Conservation (phyloP, 495 filamentous ascomycete species). For the Xylaria cubensis region DNA sequence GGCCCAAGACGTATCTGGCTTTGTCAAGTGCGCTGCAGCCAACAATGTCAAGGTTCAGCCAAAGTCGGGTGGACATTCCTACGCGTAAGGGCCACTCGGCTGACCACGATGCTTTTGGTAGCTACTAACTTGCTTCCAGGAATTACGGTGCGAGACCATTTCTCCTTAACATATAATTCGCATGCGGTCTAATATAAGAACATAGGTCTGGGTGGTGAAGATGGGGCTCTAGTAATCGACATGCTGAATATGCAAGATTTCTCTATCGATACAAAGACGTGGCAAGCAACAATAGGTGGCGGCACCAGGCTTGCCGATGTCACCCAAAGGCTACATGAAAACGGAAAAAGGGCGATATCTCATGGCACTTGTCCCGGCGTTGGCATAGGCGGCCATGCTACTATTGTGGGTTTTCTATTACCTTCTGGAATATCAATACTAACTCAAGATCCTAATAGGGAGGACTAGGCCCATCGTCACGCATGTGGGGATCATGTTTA, state of each 20-base stretch:
- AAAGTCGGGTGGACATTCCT: conserved; percentile 76
- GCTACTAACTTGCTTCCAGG: conserved; percentile 31
- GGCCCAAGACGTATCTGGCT: conserved; percentile 61
- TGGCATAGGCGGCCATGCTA: conserved; percentile 77
- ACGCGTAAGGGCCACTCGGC: conserved; percentile 48
- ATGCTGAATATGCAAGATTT: conserved; percentile 62
- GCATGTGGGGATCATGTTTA: conserved; percentile 62
- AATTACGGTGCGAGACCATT: conserved; percentile 42
- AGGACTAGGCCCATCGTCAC: conserved; percentile 59
- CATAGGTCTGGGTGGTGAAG: conserved; percentile 60
- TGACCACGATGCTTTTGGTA: not conserved
- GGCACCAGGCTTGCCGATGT: conserved; percentile 69
- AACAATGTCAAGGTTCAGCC: conserved; percentile 68
- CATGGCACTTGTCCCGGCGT: conserved; percentile 69
- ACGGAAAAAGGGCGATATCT: conserved; percentile 68
- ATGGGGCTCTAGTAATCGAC: conserved; percentile 65
- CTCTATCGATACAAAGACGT: conserved; percentile 59
- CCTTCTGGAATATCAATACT: conserved; percentile 1
- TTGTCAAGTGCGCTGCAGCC: conserved; percentile 64
- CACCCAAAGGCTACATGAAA: conserved; percentile 61
- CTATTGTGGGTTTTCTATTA: conserved; percentile 49
- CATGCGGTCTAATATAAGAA: conserved; percentile 32
- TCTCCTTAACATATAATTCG: not conserved
- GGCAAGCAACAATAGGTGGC: conserved; percentile 68
- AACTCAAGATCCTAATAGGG: conserved; percentile 41